Evolutionary conservation across 1,284 basidiomycete genomes (phyloP).

Genomic region (Cutaneotrichosporon sp.): DNA sequence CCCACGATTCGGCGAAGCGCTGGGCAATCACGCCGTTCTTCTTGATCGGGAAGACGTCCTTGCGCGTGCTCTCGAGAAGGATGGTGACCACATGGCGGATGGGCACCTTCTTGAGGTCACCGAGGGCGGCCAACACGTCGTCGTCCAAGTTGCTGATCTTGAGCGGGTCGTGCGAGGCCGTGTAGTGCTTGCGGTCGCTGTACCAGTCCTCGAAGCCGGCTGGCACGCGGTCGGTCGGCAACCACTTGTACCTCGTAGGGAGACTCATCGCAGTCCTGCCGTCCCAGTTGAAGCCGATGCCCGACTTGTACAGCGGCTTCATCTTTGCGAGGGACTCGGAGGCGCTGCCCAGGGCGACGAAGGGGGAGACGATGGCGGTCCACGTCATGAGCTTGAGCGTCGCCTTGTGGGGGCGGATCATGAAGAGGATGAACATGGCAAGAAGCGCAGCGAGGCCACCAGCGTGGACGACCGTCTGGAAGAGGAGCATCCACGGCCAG

Average conservation of each 20-base stretch:
- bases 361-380: conserved; percentile 1
- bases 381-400: conserved; percentile 8
- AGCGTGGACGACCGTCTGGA: neutral
- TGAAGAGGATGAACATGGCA: neutral
- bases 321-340: neutral
- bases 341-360: neutral
- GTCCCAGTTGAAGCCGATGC: conserved; percentile 7
- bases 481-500: conserved; percentile 7
- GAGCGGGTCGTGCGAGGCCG: conserved; percentile 11
- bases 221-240: neutral
- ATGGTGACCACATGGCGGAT: conserved; percentile 17
- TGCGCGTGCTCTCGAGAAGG: conserved; percentile 14
- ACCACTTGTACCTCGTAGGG: neutral
- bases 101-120: conserved; percentile 3
- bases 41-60: conserved; percentile 15
- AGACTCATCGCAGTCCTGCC: neutral
- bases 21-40: neutral
- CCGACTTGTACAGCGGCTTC: conserved; percentile 5
- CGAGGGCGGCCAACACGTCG: conserved; percentile 8
- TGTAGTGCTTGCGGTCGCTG: conserved; percentile 4
- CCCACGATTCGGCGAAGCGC: neutral
- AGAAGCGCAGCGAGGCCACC: conserved; percentile 1
- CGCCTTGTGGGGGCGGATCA: conserved; percentile 3
- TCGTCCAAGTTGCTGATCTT: conserved; percentile 15
- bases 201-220: conserved; percentile 9